These are phyloP conservation scores for Russula griseocarnosa DNA, from an alignment of 768 basidiomycete species.

Conservation along the genomic window DNA sequence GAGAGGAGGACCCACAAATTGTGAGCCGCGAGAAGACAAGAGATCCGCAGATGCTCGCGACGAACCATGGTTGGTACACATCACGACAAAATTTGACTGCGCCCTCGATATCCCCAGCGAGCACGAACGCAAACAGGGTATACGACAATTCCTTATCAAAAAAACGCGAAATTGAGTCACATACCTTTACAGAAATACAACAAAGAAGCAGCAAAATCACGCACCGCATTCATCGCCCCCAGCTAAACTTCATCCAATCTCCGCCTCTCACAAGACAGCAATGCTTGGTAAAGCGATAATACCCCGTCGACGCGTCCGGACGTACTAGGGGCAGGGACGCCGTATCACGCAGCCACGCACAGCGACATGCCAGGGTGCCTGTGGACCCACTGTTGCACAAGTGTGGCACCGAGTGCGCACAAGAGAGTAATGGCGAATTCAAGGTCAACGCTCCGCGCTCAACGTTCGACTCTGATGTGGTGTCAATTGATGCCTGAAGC, in stretches of 20 bases:
- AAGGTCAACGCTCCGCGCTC: no score
- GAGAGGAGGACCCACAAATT: constrained; percentile 47
- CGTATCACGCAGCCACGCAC: no score
- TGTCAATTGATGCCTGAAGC: no score
- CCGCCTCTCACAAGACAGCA: constrained; percentile 39
- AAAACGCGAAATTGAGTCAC: background rate
- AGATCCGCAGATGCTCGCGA: constrained; percentile 83
- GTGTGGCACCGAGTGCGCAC: constrained; percentile 14
- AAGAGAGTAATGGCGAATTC: constrained; percentile 14
- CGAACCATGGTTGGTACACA: constrained; percentile 88
- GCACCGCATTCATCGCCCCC: constrained; percentile 77
- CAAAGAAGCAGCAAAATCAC: constrained; percentile 29
- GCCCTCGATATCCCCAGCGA: constrained; percentile 80
- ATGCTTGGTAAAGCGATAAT: no score
- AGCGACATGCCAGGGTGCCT: background rate
- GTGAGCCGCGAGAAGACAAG: constrained; percentile 70
- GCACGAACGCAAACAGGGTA: constrained; percentile 75
- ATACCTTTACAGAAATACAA: no score
- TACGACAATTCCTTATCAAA: constrained; percentile 69
- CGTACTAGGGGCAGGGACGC: no score
- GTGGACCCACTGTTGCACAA: constrained; percentile 22
- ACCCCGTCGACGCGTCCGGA: no score
- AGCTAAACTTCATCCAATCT: constrained; percentile 44
- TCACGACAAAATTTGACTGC: constrained; percentile 78
- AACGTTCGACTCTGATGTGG: no score